phyloP scores from a whole-genome alignment of 1,139 yeast species.

The Debaryomyces nepalensis region DNA sequence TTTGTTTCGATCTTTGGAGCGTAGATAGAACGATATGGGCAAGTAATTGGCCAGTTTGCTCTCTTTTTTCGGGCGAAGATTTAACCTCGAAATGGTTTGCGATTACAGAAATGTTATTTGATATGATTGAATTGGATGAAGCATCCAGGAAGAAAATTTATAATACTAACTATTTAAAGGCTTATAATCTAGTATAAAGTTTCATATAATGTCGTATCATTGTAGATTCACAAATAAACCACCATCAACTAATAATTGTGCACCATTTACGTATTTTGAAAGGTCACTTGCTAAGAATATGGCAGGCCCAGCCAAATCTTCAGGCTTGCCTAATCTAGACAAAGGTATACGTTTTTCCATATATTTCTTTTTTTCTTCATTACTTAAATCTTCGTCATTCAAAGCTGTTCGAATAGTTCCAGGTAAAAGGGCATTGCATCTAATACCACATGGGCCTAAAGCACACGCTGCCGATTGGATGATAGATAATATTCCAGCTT shows the following conservation, averaged over 20 bases:
- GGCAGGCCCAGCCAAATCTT: conserved; percentile 53
- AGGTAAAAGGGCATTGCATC: conserved; percentile 48
- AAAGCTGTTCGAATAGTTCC: conserved; percentile 49
- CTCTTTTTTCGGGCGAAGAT: conserved; percentile 20
- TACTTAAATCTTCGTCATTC: conserved; percentile 41
- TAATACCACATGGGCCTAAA: conserved; percentile 42
- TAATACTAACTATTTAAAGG: conserved; percentile 15
- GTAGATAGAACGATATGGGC: conserved; percentile 40
- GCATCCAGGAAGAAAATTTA: conserved; percentile 19
- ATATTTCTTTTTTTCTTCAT: conserved; percentile 31
- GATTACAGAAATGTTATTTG: conserved; percentile 23
- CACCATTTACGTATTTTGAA: conserved; percentile 46
- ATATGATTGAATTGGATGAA: conserved; percentile 15
- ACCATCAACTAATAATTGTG: conserved; percentile 52
- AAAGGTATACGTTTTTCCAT: conserved; percentile 50
- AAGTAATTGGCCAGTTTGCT: conserved; percentile 51
- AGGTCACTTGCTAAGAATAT: conserved; percentile 51
- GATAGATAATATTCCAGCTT: conserved; percentile 49
- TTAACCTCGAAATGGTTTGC: conserved; percentile 21
- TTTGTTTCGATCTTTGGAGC: conserved; percentile 34
- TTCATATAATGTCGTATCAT: conserved; percentile 17
- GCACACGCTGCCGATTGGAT: conserved; percentile 51
- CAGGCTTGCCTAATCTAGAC: conserved; percentile 47
- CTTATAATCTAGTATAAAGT: conserved; percentile 16
- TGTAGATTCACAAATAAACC: conserved; percentile 51